Percentiles rank a stretch among this genome's conserved stretches.
Conservation (phyloP, 768 basidiomycete genomes). For the Suillus americanus region DNA sequence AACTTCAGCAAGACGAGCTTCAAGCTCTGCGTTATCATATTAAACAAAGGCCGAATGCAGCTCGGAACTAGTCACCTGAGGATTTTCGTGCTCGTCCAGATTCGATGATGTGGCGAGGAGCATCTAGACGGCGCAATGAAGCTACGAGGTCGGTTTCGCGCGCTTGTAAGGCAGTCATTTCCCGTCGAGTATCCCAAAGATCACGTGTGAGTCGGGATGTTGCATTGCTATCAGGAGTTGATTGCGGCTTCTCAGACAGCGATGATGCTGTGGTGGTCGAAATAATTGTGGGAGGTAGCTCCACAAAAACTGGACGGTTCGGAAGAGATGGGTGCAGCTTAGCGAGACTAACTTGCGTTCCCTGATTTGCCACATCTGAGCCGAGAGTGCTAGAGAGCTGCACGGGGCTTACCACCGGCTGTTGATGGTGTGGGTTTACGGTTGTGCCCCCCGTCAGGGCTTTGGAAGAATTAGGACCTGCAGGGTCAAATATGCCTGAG, state of each 20-base stretch:
- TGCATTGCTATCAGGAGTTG: background rate
- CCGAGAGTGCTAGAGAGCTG: background rate
- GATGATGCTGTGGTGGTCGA: background rate
- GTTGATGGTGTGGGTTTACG: background rate
- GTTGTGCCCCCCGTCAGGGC: background rate
- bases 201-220: background rate
- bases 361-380: background rate
- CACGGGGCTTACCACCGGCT: background rate
- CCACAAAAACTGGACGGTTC: background rate
- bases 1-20: background rate
- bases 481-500: background rate
- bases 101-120: background rate
- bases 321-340: background rate
- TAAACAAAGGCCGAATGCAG: background rate
- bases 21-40: slow-evolving; percentile 19
- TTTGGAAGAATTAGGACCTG: background rate
- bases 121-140: background rate
- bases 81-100: background rate
- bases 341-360: background rate
- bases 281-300: background rate
- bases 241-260: background rate
- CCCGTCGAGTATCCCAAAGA: slow-evolving; percentile 28
- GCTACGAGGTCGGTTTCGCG: background rate
- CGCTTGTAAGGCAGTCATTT: slow-evolving; percentile 19
- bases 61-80: background rate